These are phyloP conservation scores for Phytophthora sp. DNA, from an alignment of 352 stramenopile genomes.

Conservation along the genomic window DNA sequence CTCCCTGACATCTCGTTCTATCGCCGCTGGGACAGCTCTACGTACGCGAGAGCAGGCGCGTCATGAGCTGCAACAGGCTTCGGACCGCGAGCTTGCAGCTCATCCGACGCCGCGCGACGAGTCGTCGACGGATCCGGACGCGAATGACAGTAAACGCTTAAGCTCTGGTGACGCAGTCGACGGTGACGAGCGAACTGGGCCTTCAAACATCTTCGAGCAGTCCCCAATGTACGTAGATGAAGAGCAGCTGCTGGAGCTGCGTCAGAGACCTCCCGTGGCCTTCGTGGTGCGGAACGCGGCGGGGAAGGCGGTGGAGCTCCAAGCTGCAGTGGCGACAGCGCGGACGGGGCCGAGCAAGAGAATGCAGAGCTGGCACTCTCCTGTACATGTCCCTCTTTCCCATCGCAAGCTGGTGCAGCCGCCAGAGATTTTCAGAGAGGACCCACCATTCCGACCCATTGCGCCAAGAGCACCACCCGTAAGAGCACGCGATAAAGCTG, in stretches of 20 bases:
- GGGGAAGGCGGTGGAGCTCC: constrained; percentile 29
- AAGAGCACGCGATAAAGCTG: constrained; percentile 13
- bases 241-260: constrained; percentile 38
- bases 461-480: constrained; percentile 12
- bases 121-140: constrained; percentile 10
- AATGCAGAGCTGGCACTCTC: constrained; percentile 66
- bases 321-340: constrained; percentile 8
- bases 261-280: constrained; percentile 42
- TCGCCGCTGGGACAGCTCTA: constrained; percentile 13
- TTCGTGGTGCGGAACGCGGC: constrained; percentile 49
- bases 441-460: constrained; percentile 47
- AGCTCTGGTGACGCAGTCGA: background rate
- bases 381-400: constrained; percentile 58
- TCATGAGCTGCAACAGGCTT: constrained; percentile 2
- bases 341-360: background rate
- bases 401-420: constrained; percentile 71
- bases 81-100: background rate
- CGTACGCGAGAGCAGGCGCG: constrained; percentile 21
- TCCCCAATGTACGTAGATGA: constrained; percentile 46
- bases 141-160: background rate
- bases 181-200: background rate
- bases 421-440: constrained; percentile 49
- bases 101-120: background rate
- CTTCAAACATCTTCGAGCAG: constrained; percentile 26
- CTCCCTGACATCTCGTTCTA: background rate